A percentile compares a stretch with the other conserved stretches of the same genome.
Conservation (phyloP, 192 early-diverging fungal species). For the Backusella mclennaniae region DNA sequence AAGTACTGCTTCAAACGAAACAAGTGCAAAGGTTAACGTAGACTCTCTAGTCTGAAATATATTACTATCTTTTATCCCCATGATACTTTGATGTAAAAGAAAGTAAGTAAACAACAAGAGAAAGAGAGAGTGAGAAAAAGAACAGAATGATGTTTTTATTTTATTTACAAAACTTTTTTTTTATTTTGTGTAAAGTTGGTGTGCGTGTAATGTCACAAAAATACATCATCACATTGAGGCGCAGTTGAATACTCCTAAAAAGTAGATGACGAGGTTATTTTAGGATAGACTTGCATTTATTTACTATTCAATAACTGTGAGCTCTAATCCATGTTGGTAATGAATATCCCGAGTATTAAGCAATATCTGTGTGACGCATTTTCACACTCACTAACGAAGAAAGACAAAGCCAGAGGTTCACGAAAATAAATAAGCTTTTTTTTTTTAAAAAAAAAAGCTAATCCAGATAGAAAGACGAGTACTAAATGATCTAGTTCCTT, state of each 20-base stretch:
- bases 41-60: constrained; percentile 25
- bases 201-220: neutral
- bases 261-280: neutral
- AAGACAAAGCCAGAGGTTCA: neutral
- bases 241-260: neutral
- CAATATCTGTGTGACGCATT: neutral
- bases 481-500: neutral
- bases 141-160: neutral
- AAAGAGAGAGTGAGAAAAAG: neutral
- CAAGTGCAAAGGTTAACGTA: constrained; percentile 22
- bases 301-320: neutral
- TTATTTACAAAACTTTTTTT: neutral
- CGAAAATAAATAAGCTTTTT: neutral
- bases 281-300: neutral
- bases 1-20: constrained; percentile 25
- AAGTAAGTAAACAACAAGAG: neutral
- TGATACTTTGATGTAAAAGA: neutral
- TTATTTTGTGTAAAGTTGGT: neutral
- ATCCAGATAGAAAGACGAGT: neutral
- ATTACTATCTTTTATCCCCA: neutral
- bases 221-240: neutral
- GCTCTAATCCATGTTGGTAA: neutral
- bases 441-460: neutral
- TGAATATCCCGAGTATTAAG: neutral
- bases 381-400: neutral